Percentiles rank a stretch among this genome's conserved stretches.
phyloP scores from a whole-genome alignment of 192 early-diverging fungal genomes.

The Coemansia sp. region DNA sequence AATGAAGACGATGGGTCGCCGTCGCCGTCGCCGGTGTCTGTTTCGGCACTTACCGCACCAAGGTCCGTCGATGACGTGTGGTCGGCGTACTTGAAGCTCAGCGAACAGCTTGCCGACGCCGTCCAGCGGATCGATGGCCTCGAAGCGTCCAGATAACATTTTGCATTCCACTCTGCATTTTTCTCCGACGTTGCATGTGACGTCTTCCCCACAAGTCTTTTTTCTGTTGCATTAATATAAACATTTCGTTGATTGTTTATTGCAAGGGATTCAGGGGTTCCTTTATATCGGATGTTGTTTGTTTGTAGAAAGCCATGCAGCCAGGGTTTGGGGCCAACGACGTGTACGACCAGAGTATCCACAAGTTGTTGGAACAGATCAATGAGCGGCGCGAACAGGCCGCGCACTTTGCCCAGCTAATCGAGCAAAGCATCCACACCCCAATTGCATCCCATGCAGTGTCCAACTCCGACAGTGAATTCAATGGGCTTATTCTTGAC shows the following conservation, averaged over 20 bases:
- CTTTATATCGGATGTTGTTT: not conserved
- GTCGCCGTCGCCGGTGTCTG: slow-evolving; percentile 27
- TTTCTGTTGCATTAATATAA: slow-evolving; percentile 4
- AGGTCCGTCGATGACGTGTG: slow-evolving; percentile 39
- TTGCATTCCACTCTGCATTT: slow-evolving; percentile 1
- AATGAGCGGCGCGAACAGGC: slow-evolving; percentile 25
- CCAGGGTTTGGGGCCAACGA: not conserved
- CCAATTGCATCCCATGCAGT: not conserved
- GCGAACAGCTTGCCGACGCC: slow-evolving; percentile 36
- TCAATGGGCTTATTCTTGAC: not conserved
- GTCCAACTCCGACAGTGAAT: not conserved
- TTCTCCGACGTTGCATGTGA: slow-evolving; percentile 7
- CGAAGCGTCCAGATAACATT: slow-evolving; percentile 12
- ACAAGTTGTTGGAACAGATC: slow-evolving; percentile 25
- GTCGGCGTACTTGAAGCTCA: slow-evolving; percentile 40
- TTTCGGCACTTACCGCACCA: slow-evolving; percentile 38
- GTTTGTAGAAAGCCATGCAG: not conserved
- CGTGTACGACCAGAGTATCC: slow-evolving; percentile 18
- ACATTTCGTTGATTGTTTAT: not conserved
- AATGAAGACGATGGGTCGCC: slow-evolving; percentile 15
- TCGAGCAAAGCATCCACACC: slow-evolving; percentile 35
- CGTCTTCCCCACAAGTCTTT: not conserved
- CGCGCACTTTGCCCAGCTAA: slow-evolving; percentile 19
- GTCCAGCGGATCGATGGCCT: slow-evolving; percentile 26
- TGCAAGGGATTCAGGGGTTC: not conserved